Percentiles rank a stretch among this genome's conserved stretches.
Conservation (phyloP, 2,329 filamentous ascomycete genomes). For the Massarina eburnea region DNA sequence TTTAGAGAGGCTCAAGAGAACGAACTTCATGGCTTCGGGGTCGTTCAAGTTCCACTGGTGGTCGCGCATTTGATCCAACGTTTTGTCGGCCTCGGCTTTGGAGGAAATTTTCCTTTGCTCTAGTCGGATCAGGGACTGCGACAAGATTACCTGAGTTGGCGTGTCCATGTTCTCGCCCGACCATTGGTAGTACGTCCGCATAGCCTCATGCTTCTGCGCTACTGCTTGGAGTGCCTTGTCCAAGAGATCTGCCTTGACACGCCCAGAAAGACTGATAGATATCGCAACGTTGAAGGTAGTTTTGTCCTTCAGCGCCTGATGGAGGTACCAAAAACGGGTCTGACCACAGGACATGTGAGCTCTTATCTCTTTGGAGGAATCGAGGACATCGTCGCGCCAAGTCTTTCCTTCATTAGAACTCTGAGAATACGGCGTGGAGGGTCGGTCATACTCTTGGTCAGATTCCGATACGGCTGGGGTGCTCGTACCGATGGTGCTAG, state of each 20-base stretch:
- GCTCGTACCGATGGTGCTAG: constrained; percentile 3
- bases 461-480: no score
- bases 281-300: constrained; percentile 47
- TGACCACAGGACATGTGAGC: constrained; percentile 46
- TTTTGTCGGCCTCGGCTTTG: constrained; percentile 2
- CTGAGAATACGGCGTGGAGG: no score
- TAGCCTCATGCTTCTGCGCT: constrained; percentile 33
- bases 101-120: constrained; percentile 23
- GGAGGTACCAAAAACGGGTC: constrained; percentile 47
- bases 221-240: constrained; percentile 37
- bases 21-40: constrained; percentile 38
- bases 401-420: constrained; percentile 4
- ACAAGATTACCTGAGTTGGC: constrained; percentile 18
- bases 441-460: no score
- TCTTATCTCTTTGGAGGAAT: constrained; percentile 6
- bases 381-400: constrained; percentile 4
- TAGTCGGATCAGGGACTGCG: constrained; percentile 5
- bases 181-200: constrained; percentile 37
- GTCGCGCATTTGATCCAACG: constrained; percentile 25
- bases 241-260: constrained; percentile 33
- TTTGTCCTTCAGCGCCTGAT: constrained; percentile 37
- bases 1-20: constrained; percentile 39
- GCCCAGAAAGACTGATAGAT: constrained; percentile 35
- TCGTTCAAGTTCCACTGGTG: constrained; percentile 44
- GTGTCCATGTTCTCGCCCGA: constrained; percentile 14